Evolutionary conservation across 2,329 filamentous ascomycete species (phyloP).

Genomic region (Monilinia laxa): DNA sequence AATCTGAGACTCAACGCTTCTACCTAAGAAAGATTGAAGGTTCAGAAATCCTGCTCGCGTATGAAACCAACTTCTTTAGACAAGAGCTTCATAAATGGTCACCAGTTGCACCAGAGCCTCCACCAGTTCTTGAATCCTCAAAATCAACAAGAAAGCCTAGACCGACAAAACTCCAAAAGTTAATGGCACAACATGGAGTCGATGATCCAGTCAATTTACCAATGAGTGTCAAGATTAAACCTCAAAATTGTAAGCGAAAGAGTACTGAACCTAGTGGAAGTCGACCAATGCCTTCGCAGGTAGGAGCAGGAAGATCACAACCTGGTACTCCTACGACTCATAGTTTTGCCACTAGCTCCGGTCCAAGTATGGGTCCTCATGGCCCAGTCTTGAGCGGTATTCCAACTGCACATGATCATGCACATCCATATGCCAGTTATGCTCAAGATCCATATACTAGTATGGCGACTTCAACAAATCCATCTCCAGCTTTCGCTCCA

Average conservation of each 20-base stretch:
- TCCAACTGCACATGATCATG: slow-evolving; percentile 33
- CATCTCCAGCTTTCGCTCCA: slow-evolving; percentile 38
- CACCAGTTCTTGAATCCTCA: slow-evolving; percentile 82
- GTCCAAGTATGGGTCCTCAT: slow-evolving; percentile 30
- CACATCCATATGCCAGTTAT: slow-evolving; percentile 35
- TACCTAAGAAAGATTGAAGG: slow-evolving; percentile 97
- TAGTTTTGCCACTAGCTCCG: slow-evolving; percentile 30
- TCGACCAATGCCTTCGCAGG: slow-evolving; percentile 36
- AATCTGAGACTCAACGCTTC: slow-evolving; percentile 87
- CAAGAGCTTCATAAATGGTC: slow-evolving; percentile 95
- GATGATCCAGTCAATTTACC: slow-evolving; percentile 89
- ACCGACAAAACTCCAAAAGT: slow-evolving; percentile 94
- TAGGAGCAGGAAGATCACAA: slow-evolving; percentile 38
- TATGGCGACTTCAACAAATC: slow-evolving; percentile 30
- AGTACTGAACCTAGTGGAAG: slow-evolving; percentile 38
- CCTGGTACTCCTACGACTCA: slow-evolving; percentile 38
- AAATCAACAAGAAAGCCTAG: slow-evolving; percentile 92
- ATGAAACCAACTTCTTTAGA: slow-evolving; percentile 96
- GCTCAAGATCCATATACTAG: slow-evolving; percentile 35
- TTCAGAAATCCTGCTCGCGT: slow-evolving; percentile 85
- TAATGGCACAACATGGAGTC: slow-evolving; percentile 84
- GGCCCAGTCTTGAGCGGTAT: slow-evolving; percentile 36
- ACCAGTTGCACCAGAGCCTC: slow-evolving; percentile 81
- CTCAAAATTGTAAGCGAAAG: slow-evolving; percentile 40
- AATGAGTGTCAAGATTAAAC: slow-evolving; percentile 52